Conservation (phyloP, 768 basidiomycete genomes). For the Rhodotorula diobovata region DNA sequence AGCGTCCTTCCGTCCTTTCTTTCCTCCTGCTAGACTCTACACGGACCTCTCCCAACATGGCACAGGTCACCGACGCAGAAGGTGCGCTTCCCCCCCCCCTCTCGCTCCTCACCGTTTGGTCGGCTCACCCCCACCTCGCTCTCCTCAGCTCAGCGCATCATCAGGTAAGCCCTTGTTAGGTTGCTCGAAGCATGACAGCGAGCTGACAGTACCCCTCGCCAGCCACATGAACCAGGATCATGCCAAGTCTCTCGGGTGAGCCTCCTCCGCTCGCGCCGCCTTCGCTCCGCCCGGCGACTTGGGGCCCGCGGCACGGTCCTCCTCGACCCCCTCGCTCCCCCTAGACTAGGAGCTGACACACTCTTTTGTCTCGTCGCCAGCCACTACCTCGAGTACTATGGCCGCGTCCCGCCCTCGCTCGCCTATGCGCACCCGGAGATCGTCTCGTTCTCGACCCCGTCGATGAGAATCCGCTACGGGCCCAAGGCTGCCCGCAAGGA, state of each 20-base stretch:
- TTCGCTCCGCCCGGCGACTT: too few species aligned
- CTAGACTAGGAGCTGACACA: neutral
- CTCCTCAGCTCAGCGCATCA: slow-evolving; percentile 6
- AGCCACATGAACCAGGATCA: slow-evolving; percentile 26
- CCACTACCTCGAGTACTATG: slow-evolving; percentile 4
- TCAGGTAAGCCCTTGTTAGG: neutral
- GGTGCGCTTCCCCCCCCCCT: neutral
- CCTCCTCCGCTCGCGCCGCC: neutral
- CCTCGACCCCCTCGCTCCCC: too few species aligned
- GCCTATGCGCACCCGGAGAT: slow-evolving; percentile 6
- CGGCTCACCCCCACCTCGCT: too few species aligned
- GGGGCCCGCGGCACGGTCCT: too few species aligned
- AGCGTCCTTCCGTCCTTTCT: neutral
- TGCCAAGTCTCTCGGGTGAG: slow-evolving; percentile 1
- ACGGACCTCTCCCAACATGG: neutral
- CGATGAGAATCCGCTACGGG: slow-evolving; percentile 14
- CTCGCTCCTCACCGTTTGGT: neutral
- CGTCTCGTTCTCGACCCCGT: neutral
- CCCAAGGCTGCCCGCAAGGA: neutral
- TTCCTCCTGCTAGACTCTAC: neutral
- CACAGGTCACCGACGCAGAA: slow-evolving; percentile 3
- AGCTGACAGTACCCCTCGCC: neutral
- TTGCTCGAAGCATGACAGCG: neutral
- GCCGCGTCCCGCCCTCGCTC: neutral
- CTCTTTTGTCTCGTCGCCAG: neutral